Conservation (phyloP, 306 rosid species). For the Carpinus viminea region DNA sequence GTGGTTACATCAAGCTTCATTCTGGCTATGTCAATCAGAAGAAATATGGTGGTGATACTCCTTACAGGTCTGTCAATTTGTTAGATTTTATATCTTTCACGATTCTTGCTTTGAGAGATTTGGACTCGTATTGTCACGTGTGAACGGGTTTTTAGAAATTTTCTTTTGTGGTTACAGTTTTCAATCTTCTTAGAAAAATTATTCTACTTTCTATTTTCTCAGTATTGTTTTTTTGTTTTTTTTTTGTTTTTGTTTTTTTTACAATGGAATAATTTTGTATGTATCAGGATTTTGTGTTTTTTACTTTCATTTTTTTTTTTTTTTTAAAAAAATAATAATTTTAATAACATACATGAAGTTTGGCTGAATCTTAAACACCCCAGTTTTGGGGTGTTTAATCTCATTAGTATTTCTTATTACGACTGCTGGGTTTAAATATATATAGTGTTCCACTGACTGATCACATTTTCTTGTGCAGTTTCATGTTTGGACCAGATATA, state of each 20-base stretch:
- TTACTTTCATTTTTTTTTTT: not conserved
- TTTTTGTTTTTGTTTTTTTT: not conserved
- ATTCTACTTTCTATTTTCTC: not conserved
- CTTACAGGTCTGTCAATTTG: constrained; percentile 66
- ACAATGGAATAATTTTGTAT: not conserved
- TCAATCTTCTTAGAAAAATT: not conserved
- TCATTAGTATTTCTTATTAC: not conserved
- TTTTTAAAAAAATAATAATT: too few species aligned
- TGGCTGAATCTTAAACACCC: not conserved
- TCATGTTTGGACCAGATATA: constrained; percentile 96
- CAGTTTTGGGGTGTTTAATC: not conserved
- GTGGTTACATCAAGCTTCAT: constrained; percentile 89
- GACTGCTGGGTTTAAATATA: not conserved
- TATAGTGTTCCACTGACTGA: constrained; percentile 19
- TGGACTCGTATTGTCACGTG: not conserved
- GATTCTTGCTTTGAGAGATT: constrained; percentile 8
- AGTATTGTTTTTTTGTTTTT: not conserved
- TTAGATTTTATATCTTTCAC: not conserved
- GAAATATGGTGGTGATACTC: constrained; percentile 93
- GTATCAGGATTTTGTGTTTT: not conserved
- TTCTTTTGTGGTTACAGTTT: not conserved
- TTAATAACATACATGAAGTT: not conserved
- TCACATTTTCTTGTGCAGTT: constrained; percentile 48
- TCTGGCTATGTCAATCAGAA: constrained; percentile 97
- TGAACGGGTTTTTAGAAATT: not conserved